Evolutionary conservation across 2,329 filamentous ascomycete genomes (phyloP).

Genomic region (Penicillium capsulatum): DNA sequence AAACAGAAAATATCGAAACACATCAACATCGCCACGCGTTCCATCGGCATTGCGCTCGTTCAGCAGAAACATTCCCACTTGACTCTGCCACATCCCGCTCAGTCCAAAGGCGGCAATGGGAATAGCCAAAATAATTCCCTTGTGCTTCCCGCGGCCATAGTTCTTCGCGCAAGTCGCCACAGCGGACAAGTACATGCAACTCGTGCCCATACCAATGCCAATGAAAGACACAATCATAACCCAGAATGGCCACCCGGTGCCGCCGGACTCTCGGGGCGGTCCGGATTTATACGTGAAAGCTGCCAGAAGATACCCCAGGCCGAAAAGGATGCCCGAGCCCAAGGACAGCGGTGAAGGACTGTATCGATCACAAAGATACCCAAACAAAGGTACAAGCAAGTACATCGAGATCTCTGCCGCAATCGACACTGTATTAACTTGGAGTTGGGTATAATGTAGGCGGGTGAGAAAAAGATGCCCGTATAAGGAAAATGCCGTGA

Average conservation of each 20-base stretch:
- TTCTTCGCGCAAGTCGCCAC: constrained; percentile 99
- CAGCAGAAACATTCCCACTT: constrained; percentile 74
- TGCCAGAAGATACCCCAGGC: constrained; percentile 75
- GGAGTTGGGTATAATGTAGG: constrained; percentile 82
- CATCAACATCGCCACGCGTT: constrained; percentile 58
- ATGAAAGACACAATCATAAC: constrained; percentile 84
- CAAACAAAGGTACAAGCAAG: constrained; percentile 82
- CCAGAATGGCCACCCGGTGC: constrained; percentile 65
- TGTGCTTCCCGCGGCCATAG: constrained; percentile 82
- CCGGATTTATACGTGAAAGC: constrained; percentile 69
- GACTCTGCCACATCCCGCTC: constrained; percentile 93
- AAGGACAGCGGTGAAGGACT: constrained; percentile 74
- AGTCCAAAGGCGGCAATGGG: constrained; percentile 91
- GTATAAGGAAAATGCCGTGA: constrained; percentile 91
- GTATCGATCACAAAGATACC: constrained; percentile 85
- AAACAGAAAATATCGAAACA: constrained; percentile 85
- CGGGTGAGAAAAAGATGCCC: constrained; percentile 83
- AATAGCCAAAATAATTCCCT: constrained; percentile 80
- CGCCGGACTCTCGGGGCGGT: constrained; percentile 49
- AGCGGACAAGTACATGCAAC: constrained; percentile 80
- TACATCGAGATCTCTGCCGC: constrained; percentile 85
- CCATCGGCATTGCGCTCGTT: constrained; percentile 66
- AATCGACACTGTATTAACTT: constrained; percentile 87
- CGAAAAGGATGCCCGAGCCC: constrained; percentile 69
- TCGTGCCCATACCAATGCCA: constrained; percentile 75